Base-by-base conservation (phyloP, 1,139 yeast species). In the Zygoascus hellenicus region DNA sequence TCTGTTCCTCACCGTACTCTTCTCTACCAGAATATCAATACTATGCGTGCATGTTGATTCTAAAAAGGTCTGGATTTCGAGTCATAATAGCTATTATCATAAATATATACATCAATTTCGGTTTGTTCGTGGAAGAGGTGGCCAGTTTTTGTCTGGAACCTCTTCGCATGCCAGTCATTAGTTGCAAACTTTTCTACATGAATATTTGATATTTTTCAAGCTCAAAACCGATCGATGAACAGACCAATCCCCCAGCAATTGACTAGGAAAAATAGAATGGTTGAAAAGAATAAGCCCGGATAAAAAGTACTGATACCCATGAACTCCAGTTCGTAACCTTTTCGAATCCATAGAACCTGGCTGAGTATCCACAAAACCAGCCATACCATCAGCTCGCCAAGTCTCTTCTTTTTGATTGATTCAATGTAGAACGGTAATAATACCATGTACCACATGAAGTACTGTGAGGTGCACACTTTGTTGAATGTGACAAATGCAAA, bases 391-490 rank as follows among this genome's bases (percentile, higher is more conserved):
- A 53, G 52, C 26, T 37, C 36, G 7, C 40, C 61, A 65, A 26
- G 34, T 32, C 45, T 50, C 50, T 47, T 50, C n/a, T 47, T 44
- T 32, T 44, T 26, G 15, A 51, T 56, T 58, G 49, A 49, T 19
- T 56, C 56, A 22, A 54, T 60, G 59, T 72, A 81, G 48, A 86
- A 78, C 1, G 97, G 97, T 42, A 89, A 66, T 56, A 89, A 78
- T 13, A 89, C 87, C 60, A 92, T 69, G 63, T 83, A 89, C 97
- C 98, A 92, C 56, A 90, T 80, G 64, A 92, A 92, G 65, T 92
- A 92, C 59, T 71, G 74, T 0, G 96, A 87, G 0, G 98, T 92
- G 59, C 95, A 85, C 32, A 92, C 97, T 66, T 92, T 92, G 70
- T 92, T 92, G 68, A 83, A 88, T 1, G 94, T 75, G 32, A 90